A percentile compares a stretch with the other conserved stretches of the same genome.
phyloP scores from a whole-genome alignment of 345 rosid species.

The Brassica rapa region DNA sequence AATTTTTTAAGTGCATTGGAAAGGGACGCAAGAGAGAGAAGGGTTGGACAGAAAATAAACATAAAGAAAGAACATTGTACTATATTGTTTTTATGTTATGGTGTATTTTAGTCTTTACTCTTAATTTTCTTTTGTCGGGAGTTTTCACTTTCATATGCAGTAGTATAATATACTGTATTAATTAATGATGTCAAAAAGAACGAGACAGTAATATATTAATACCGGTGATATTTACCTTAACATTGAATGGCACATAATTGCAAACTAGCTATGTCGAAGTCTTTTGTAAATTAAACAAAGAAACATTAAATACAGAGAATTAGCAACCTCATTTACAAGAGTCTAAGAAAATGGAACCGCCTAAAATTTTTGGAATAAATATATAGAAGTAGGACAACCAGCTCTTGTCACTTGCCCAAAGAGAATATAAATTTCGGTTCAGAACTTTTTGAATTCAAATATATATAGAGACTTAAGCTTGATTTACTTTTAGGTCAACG shows the following conservation, averaged over 20 bases:
- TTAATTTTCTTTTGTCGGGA: slow-evolving; percentile 20
- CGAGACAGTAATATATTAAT: slow-evolving; percentile 13
- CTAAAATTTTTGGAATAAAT: too few species aligned
- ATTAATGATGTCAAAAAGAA: not conserved
- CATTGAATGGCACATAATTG: not conserved
- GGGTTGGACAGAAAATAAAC: slow-evolving; percentile 43
- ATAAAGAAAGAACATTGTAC: slow-evolving; percentile 35
- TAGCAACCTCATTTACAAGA: not conserved
- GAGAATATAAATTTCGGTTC: too few species aligned
- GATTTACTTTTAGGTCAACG: too few species aligned
- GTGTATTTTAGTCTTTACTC: slow-evolving; percentile 31
- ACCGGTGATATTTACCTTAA: not conserved
- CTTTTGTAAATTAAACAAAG: slow-evolving; percentile 14
- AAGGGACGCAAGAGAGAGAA: slow-evolving; percentile 39
- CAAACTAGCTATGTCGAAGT: not conserved
- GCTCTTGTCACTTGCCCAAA: too few species aligned
- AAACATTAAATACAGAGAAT: too few species aligned
- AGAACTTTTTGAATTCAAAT: too few species aligned
- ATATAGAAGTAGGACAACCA: too few species aligned
- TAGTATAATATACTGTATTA: not conserved
- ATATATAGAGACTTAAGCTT: too few species aligned
- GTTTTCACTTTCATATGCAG: slow-evolving; percentile 31
- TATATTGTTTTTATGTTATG: slow-evolving; percentile 24
- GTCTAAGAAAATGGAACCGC: too few species aligned
- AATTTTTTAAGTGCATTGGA: slow-evolving; percentile 28